Percentiles rank a stretch among this genome's conserved stretches.
Evolutionary conservation across 352 stramenopile genomes (phyloP).

Genomic region (Pythium rhizo-oryzae): DNA sequence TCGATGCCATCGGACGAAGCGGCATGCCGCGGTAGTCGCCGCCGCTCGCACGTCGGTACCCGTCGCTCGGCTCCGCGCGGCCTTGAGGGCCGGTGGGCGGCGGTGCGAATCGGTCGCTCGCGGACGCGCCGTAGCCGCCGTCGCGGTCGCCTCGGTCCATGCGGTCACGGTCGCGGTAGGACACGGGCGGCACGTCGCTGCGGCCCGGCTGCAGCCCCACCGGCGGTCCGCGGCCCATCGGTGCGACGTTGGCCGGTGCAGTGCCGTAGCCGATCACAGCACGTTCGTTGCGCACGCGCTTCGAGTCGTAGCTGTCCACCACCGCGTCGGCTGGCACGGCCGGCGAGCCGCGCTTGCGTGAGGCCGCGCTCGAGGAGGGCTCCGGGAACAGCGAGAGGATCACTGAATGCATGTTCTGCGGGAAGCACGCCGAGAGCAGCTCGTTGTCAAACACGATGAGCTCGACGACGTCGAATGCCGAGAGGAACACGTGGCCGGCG

Average conservation of each 20-base stretch:
- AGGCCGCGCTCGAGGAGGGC: conserved; percentile 8
- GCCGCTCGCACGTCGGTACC: conserved; percentile 18
- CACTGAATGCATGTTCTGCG: conserved; percentile 67
- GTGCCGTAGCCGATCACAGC: conserved; percentile 14
- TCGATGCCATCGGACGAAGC: conserved; percentile 15
- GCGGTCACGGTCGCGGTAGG: conserved; percentile 20
- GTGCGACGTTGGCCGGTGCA: neutral
- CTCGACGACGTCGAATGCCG: conserved; percentile 69
- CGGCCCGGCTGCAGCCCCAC: conserved; percentile 14
- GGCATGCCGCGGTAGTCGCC: conserved; percentile 28
- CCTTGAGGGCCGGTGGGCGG: neutral
- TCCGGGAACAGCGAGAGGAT: conserved; percentile 74
- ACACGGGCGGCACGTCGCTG: conserved; percentile 17
- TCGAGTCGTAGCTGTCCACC: conserved; percentile 34
- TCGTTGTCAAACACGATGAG: conserved; percentile 71
- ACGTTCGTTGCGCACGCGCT: conserved; percentile 33
- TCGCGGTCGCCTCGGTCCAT: conserved; percentile 1
- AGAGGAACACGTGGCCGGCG: conserved; percentile 48
- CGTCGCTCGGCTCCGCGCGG: conserved; percentile 20
- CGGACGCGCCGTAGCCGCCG: conserved; percentile 12
- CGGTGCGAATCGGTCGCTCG: conserved; percentile 22
- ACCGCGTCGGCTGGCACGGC: conserved; percentile 1
- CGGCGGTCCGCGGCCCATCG: conserved; percentile 21
- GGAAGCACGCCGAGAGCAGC: conserved; percentile 66
- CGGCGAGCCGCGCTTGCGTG: conserved; percentile 30